phyloP scores from a whole-genome alignment of 2,329 filamentous ascomycete species.

The Stagonosporopsis rhizophila region DNA sequence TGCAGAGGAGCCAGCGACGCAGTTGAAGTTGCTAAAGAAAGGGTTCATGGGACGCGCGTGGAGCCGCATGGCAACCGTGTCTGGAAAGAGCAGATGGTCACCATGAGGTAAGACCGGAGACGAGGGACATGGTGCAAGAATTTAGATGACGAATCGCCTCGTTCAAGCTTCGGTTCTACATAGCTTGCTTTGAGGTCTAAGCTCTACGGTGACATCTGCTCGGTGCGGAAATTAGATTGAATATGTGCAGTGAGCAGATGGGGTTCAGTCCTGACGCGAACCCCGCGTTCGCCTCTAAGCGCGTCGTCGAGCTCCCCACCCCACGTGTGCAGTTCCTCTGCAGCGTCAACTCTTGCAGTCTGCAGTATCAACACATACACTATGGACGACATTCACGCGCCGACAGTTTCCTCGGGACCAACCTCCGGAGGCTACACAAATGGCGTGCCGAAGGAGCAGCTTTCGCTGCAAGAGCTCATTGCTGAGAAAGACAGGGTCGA shows the following conservation, averaged over 20 bases:
- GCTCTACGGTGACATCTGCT: background rate
- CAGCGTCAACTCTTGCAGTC: background rate
- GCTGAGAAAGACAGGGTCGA: constrained; percentile 85
- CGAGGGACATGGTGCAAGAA: background rate
- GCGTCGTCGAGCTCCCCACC: constrained; percentile 17
- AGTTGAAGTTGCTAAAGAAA: constrained; percentile 16
- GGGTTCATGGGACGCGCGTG: constrained; percentile 17
- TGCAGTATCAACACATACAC: constrained; percentile 61
- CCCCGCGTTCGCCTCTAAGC: constrained; percentile 23
- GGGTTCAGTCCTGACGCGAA: background rate
- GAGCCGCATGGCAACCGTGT: constrained; percentile 2
- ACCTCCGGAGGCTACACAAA: constrained; percentile 66
- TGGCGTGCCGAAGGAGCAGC: constrained; percentile 65
- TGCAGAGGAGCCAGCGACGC: constrained; percentile 21
- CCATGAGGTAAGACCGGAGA: constrained; percentile 9
- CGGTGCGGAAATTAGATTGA: background rate
- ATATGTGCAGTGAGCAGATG: background rate
- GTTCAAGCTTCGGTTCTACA: too few relatives aligned
- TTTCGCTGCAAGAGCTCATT: constrained; percentile 81
- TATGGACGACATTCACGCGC: constrained; percentile 74
- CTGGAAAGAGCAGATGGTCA: constrained; percentile 19
- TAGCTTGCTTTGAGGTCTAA: background rate
- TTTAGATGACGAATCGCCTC: too few relatives aligned
- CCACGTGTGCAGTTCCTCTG: constrained; percentile 5
- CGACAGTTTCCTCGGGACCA: constrained; percentile 80